Percentiles rank a stretch among this genome's conserved stretches.
These are phyloP conservation scores for Monilinia fructigena DNA, from an alignment of 2,329 filamentous ascomycete genomes.

Conservation along the genomic window DNA sequence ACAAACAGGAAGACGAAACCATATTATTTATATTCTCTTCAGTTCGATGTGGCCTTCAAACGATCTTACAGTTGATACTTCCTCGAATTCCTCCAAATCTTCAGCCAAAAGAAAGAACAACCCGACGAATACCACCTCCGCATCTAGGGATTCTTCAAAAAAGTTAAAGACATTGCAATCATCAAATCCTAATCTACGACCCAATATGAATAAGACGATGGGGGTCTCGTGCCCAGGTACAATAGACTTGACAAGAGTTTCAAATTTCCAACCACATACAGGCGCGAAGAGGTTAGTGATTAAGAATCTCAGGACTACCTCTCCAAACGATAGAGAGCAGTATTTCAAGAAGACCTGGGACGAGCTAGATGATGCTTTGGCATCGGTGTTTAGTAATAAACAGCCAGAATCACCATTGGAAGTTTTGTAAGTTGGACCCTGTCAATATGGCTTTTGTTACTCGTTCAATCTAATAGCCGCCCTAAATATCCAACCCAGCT, in stretches of 20 bases:
- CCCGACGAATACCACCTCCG: not conserved
- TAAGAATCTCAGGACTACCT: constrained; percentile 77
- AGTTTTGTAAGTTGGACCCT: constrained; percentile 51
- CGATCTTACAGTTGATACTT: constrained; percentile 32
- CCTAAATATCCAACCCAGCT: not conserved
- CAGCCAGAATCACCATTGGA: constrained; percentile 74
- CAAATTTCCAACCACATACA: constrained; percentile 65
- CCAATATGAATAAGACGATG: constrained; percentile 34
- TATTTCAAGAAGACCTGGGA: constrained; percentile 77
- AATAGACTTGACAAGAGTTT: constrained; percentile 34
- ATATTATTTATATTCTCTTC: constrained; percentile 31
- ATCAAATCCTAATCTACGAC: constrained; percentile 24
- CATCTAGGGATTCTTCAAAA: constrained; percentile 51
- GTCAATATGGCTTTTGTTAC: not conserved
- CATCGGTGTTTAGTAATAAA: constrained; percentile 66
- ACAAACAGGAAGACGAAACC: constrained; percentile 16
- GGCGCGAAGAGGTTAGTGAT: constrained; percentile 87
- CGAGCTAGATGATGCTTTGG: constrained; percentile 71
- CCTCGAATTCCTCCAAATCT: constrained; percentile 25
- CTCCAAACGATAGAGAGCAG: constrained; percentile 60
- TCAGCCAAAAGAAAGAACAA: constrained; percentile 29
- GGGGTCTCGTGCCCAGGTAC: constrained; percentile 27
- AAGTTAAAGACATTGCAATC: constrained; percentile 74
- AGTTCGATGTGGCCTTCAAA: constrained; percentile 39
- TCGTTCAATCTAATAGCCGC: not conserved